Evolutionary conservation across 305 asterid species (phyloP), one percentile per base, ranked within the genome.

Genomic region (Ajuga reptans): DNA sequence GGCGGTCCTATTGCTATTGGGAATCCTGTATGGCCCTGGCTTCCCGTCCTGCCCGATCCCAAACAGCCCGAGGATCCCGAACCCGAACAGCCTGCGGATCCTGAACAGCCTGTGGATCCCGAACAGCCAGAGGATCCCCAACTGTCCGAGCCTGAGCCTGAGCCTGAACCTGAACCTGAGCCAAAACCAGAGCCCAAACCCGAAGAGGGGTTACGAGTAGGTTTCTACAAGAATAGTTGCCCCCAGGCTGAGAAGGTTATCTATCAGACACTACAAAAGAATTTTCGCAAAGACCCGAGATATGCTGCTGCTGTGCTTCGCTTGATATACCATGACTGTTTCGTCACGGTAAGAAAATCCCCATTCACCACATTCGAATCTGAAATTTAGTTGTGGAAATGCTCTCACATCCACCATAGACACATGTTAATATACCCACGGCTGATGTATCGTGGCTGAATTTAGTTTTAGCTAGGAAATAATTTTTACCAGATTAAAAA

Each of bases 301-400:
- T 43, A 75, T 37, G 88, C 87, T 60, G 82, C 95, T 34, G 77
- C 81, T 3, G 27, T 85, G 12, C 60, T 81, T 53, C 89, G 92
- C 72, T 80, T 86, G 39, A 83, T 79, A 46, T 78, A 78, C 55
- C 92, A 88, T 63, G 95, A 88, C 63, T 88, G 95, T 72, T 75
- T 81, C 10, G 89, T 86, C 82, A 65, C 75, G 64, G 91, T 82
- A 66, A 72, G 81, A 60, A 51, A 12, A 12, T 21, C n/a, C n/a
- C n/a, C n/a, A n/a, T n/a, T n/a, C n/a, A n/a, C n/a, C n/a, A n/a
- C n/a, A n/a, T n/a, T n/a, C n/a, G n/a, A n/a, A n/a, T n/a, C n/a
- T n/a, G n/a, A n/a, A n/a, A n/a, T n/a, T n/a, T n/a, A n/a, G n/a
- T n/a, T n/a, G n/a, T n/a, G n/a, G n/a, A n/a, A n/a, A n/a, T n/a